Conservation (phyloP, 202 grass and related monocot species). For the Musa balbisiana region DNA sequence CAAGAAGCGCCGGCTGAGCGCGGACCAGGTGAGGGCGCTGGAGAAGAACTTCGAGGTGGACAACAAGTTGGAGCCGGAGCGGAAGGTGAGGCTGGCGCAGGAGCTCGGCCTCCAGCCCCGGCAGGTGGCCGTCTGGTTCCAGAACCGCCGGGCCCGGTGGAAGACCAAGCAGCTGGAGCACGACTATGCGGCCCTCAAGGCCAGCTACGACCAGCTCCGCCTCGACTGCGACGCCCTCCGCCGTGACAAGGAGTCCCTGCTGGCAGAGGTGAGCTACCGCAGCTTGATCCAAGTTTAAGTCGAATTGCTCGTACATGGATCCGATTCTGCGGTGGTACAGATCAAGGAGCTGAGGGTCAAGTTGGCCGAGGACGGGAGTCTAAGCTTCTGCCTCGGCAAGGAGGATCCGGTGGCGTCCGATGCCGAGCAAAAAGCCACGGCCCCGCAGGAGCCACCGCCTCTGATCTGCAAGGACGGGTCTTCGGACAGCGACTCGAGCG, state of each 20-base stretch:
- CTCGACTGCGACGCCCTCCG: conserved; percentile 8
- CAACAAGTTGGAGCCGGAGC: conserved; percentile 14
- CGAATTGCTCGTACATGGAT: too few species aligned
- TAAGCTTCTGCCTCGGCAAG: neutral
- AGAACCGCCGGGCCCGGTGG: conserved; percentile 16
- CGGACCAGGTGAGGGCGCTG: conserved; percentile 8
- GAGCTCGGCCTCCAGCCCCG: conserved; percentile 8
- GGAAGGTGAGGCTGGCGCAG: conserved; percentile 18
- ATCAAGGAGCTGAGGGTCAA: conserved; percentile 10
- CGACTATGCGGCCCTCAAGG: neutral
- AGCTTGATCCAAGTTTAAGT: too few species aligned
- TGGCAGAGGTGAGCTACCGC: conserved; percentile 6
- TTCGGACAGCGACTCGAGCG: conserved; percentile 15
- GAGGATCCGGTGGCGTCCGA: neutral
- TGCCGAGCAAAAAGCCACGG: neutral
- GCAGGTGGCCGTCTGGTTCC: conserved; percentile 16
- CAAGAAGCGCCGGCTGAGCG: neutral
- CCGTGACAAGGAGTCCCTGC: conserved; percentile 12
- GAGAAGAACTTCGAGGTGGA: conserved; percentile 19
- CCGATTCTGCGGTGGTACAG: neutral
- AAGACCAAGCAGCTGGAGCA: conserved; percentile 16
- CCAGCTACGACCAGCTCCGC: conserved; percentile 11
- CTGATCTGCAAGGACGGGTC: conserved; percentile 4
- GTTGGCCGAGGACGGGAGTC: conserved; percentile 3
- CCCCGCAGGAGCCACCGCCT: neutral